These are phyloP conservation scores for Neonectria ditissima DNA, from an alignment of 2,329 filamentous ascomycete species.

Conservation along the genomic window DNA sequence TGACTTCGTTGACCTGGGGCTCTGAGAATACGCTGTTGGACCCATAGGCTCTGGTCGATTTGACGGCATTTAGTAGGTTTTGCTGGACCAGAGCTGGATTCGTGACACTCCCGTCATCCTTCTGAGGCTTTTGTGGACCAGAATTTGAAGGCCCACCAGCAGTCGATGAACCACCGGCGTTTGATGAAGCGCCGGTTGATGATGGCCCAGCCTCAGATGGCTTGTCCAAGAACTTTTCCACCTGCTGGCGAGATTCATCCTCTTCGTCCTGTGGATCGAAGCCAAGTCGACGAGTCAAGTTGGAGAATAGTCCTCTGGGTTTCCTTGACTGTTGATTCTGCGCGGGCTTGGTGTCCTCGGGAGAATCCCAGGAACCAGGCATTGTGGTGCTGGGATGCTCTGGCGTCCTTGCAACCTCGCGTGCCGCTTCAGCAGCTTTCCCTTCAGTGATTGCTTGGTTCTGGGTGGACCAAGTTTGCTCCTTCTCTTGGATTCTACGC, in stretches of 20 bases:
- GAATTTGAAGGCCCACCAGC: constrained; percentile 27
- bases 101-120: constrained; percentile 66
- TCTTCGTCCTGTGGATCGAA: constrained; percentile 65
- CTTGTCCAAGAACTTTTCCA: constrained; percentile 57
- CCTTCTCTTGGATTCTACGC: constrained; percentile 70
- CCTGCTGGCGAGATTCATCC: constrained; percentile 56
- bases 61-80: constrained; percentile 82
- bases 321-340: constrained; percentile 52
- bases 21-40: constrained; percentile 79
- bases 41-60: constrained; percentile 81
- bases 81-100: constrained; percentile 72
- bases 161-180: constrained; percentile 27
- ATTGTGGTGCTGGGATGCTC: constrained; percentile 62
- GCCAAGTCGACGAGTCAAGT: constrained; percentile 74
- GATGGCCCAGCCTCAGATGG: constrained; percentile 37
- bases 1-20: constrained; percentile 78
- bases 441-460: constrained; percentile 42
- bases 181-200: constrained; percentile 29
- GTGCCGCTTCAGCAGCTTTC: constrained; percentile 54
- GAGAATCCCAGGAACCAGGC: constrained; percentile 82
- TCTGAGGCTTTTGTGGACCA: constrained; percentile 36
- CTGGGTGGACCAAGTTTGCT: constrained; percentile 56
- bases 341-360: constrained; percentile 59
- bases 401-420: constrained; percentile 56
- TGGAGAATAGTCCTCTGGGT: constrained; percentile 74